Evolutionary conservation across 78 protist species (phyloP), one percentile per base, ranked within the genome.

Genomic region (Dictyostelium purpureum): DNA sequence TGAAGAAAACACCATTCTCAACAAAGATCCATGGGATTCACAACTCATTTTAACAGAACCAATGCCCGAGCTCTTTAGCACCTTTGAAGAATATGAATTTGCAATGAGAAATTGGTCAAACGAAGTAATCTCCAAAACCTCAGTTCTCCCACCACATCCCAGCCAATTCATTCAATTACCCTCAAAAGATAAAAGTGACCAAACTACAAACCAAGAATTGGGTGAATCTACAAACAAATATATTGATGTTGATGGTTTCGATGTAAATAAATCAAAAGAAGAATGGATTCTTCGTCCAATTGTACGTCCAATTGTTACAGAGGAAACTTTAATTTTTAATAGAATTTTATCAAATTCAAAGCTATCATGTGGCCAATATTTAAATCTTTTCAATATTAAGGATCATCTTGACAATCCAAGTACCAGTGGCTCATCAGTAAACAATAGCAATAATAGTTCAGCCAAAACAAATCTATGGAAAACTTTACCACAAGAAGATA

Each of bases 61-160:
- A 28, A 28, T 71, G 7, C 92, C 92, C 26, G 92, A 85, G 35
- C 14, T 85, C 1, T 85, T 71, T n/a, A 26, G 49, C 21, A 85
- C 74, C 43, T 85, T 45, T 59, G 92, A 85, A 35, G 92, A 85
- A 26, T 85, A 85, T 38, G 92, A 85, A 57, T 73, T 18, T 61
- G 81, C 92, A 2, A 85, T 85, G 92, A 52, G 35, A 14, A 85
- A 85, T 59, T 85, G 92, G 92, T 57, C 92, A 11, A 63, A 38
- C 5, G 92, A 85, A 31, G 77, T 73, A 4, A 59, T 56, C 33
- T n/a, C 79, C 0, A 85, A 85, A 69, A 74, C 92, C 0, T 3
- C 75, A 1, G 35, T 73, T 0, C 61, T 85, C 0, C 92, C 92
- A 24, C 92, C 92, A n/a, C 92, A 85, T 28, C 42, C 92, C 6